phyloP scores from a whole-genome alignment of 2,329 filamentous ascomycete species.

The Helotiales sp. region DNA sequence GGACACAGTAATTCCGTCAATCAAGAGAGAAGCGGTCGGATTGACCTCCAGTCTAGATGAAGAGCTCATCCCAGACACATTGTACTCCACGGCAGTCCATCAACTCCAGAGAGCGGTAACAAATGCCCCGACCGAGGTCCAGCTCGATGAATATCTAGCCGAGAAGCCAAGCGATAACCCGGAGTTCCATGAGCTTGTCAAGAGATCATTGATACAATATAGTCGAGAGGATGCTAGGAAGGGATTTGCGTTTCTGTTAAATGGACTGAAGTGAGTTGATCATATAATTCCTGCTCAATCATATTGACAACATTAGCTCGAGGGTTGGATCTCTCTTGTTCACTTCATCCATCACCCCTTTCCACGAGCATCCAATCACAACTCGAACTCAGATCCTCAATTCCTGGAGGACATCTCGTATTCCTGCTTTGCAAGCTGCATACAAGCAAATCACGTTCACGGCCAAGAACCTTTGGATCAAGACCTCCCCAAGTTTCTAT shows the following conservation, averaged over 20 bases:
- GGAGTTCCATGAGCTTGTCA: conserved; percentile 56
- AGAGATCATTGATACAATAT: conserved; percentile 47
- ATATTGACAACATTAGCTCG: conserved; percentile 51
- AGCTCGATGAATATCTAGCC: conserved; percentile 58
- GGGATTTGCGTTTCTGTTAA: conserved; percentile 36
- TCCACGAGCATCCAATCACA: conserved; percentile 64
- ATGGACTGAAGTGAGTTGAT: conserved; percentile 40
- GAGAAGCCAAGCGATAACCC: conserved; percentile 57
- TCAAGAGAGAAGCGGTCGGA: conserved; percentile 49
- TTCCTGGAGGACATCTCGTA: conserved; percentile 63
- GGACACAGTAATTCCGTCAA: conserved; percentile 64
- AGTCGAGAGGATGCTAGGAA: conserved; percentile 39
- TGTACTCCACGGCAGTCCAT: conserved; percentile 54
- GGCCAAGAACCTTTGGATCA: conserved; percentile 49
- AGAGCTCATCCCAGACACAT: conserved; percentile 51
- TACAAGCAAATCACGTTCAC: conserved; percentile 61
- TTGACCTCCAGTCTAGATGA: not conserved
- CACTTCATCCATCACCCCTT: conserved; percentile 68
- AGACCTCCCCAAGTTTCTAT: conserved; percentile 59
- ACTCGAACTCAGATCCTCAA: conserved; percentile 66
- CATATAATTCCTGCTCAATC: conserved; percentile 32
- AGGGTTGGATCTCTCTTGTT: conserved; percentile 66
- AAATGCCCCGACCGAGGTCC: conserved; percentile 48
- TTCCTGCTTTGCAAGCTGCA: conserved; percentile 59
- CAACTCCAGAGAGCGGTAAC: conserved; percentile 45